Percentiles rank a stretch among this genome's conserved stretches.
Evolutionary conservation across 2,329 filamentous ascomycete species (phyloP).

Genomic region (Lachnellula hyalina): DNA sequence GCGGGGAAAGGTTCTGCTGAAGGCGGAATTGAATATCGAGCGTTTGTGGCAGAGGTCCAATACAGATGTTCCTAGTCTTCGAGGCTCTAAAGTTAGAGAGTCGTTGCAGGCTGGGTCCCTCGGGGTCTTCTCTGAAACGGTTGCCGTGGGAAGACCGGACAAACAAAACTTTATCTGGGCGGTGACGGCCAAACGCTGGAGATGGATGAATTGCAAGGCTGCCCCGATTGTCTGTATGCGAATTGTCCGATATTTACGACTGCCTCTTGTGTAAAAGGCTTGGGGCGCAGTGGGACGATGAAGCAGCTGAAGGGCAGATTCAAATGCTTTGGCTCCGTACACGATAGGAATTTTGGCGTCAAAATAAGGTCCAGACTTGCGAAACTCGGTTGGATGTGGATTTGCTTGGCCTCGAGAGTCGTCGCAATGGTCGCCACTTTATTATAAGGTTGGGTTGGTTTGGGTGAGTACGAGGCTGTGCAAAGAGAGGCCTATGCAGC

Average conservation of each 20-base stretch:
- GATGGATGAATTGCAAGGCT: background rate
- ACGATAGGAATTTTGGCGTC: background rate
- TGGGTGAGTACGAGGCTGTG: background rate
- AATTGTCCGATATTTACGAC: background rate
- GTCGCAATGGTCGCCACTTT: background rate
- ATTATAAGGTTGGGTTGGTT: background rate
- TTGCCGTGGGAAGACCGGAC: conserved; percentile 19
- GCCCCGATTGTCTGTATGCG: background rate
- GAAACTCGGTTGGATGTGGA: background rate
- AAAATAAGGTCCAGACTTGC: background rate
- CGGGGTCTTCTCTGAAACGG: conserved; percentile 17
- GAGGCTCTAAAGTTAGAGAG: conserved; percentile 3
- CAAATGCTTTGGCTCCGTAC: background rate
- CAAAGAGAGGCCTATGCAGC: background rate
- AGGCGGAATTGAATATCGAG: conserved; percentile 2
- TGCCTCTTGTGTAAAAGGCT: background rate
- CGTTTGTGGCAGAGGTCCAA: background rate
- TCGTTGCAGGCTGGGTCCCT: conserved; percentile 6
- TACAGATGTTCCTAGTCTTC: background rate
- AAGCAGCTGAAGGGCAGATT: background rate
- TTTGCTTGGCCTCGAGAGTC: background rate
- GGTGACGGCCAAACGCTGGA: conserved; percentile 3
- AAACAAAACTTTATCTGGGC: conserved; percentile 2
- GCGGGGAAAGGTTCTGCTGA: conserved; percentile 14
- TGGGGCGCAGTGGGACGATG: background rate